Conservation (phyloP, 2,329 filamentous ascomycete species). For the Knoxdaviesia capensis region DNA sequence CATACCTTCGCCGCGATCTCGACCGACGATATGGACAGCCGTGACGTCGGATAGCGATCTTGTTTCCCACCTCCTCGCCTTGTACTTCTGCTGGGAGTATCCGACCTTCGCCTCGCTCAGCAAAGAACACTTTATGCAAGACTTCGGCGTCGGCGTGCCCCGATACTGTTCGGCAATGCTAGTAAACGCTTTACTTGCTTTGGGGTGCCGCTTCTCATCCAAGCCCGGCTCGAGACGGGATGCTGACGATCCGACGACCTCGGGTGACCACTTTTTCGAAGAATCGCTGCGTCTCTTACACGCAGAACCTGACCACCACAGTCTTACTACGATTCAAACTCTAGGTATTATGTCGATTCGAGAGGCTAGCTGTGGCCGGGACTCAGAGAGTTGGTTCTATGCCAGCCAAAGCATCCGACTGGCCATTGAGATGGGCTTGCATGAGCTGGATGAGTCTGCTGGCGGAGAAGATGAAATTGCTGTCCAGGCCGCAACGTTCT, state of each 20-base stretch:
- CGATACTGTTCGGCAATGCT: constrained; percentile 49
- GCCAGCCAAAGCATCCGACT: constrained; percentile 53
- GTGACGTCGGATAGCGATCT: constrained; percentile 36
- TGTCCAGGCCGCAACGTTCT: constrained; percentile 38
- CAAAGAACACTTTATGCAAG: constrained; percentile 48
- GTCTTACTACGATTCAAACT: constrained; percentile 52
- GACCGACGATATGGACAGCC: constrained; percentile 31
- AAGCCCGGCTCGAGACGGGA: constrained; percentile 42
- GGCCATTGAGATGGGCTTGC: constrained; percentile 51
- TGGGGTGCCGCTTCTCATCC: constrained; percentile 49
- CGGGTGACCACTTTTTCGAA: constrained; percentile 56
- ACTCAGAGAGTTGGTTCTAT: constrained; percentile 55
- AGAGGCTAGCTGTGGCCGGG: constrained; percentile 51
- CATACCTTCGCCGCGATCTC: too few species aligned
- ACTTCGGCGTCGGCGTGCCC: constrained; percentile 38
- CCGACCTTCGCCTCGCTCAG: constrained; percentile 55
- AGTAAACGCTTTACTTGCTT: constrained; percentile 43
- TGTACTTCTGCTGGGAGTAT: constrained; percentile 62
- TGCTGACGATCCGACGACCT: constrained; percentile 38
- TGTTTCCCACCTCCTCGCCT: constrained; percentile 40
- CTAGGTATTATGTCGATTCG: constrained; percentile 57
- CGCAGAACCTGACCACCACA: constrained; percentile 36
- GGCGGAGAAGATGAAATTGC: constrained; percentile 34
- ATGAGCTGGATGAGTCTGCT: constrained; percentile 25
- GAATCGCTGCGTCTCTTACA: constrained; percentile 43